phyloP scores from a whole-genome alignment of 163 green algal genomes.

The Volvox carteri region DNA sequence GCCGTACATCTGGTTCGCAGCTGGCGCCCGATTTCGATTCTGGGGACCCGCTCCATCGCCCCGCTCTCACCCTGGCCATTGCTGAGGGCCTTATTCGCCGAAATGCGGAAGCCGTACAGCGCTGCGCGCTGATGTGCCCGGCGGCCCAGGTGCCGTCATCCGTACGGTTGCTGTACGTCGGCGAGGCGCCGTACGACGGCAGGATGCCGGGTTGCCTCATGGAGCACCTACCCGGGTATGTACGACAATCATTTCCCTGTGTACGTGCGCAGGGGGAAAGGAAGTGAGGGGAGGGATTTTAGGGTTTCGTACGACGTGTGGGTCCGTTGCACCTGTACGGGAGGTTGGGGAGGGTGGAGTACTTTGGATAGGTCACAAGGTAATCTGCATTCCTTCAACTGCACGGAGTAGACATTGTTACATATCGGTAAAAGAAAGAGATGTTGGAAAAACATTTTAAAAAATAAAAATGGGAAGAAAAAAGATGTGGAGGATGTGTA shows the following conservation, averaged over 20 bases:
- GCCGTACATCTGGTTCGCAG: no score
- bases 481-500: no score
- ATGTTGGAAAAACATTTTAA: no score
- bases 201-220: slow-evolving; percentile 69
- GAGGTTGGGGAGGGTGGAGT: no score
- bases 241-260: no score
- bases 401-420: no score
- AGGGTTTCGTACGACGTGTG: no score
- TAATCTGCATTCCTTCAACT: no score
- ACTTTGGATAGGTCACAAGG: no score
- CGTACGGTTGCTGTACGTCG: slow-evolving; percentile 73
- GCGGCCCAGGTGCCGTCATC: slow-evolving; percentile 39
- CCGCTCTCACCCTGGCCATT: neutral
- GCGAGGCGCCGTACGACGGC: slow-evolving; percentile 53
- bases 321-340: no score
- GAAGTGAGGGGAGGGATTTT: neutral
- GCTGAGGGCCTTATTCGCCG: slow-evolving; percentile 28
- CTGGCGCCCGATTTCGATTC: neutral
- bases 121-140: slow-evolving; percentile 13
- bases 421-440: no score
- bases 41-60: neutral
- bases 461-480: no score
- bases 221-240: slow-evolving; percentile 65
- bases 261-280: neutral
- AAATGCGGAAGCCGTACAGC: slow-evolving; percentile 42